phyloP scores from a whole-genome alignment of 1,284 basidiomycete species.

The Moesziomyces globuligerus region DNA sequence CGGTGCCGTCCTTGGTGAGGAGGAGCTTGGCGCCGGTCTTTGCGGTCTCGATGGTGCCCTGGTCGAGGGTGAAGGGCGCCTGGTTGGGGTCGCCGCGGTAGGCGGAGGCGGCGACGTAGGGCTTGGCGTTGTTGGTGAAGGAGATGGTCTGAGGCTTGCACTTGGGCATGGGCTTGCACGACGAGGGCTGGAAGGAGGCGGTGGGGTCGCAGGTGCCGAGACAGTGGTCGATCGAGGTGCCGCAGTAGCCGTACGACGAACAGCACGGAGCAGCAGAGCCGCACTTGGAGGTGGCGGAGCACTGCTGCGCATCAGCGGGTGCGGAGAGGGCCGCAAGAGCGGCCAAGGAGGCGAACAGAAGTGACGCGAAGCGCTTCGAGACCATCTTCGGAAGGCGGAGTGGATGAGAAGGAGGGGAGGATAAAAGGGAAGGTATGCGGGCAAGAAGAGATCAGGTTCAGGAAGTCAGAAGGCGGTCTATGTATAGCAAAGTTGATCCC shows the following conservation, averaged over 20 bases:
- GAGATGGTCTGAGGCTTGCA: conserved; percentile 44
- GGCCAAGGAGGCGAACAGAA: conserved; percentile 21
- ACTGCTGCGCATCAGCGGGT: conserved; percentile 11
- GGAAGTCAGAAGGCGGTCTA: neutral
- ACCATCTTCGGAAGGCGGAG: conserved; percentile 4
- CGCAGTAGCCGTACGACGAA: conserved; percentile 45
- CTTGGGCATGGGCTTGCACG: conserved; percentile 50
- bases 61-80: conserved; percentile 49
- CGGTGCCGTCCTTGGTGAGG: conserved; percentile 34
- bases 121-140: conserved; percentile 44
- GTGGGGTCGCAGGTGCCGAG: conserved; percentile 45
- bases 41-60: conserved; percentile 23
- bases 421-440: conserved; percentile 8
- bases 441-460: no score
- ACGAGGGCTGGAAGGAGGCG: conserved; percentile 32
- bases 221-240: conserved; percentile 24
- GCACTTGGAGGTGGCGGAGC: conserved; percentile 31
- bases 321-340: conserved; percentile 15
- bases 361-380: conserved; percentile 11
- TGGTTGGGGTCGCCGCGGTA: conserved; percentile 49
- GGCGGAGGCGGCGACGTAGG: conserved; percentile 22
- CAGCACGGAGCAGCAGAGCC: conserved; percentile 34
- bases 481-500: neutral
- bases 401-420: neutral
- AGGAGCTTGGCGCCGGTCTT: conserved; percentile 35